phyloP scores from a whole-genome alignment of 805 yeast species.

The Yamadazyma ubonensis region DNA sequence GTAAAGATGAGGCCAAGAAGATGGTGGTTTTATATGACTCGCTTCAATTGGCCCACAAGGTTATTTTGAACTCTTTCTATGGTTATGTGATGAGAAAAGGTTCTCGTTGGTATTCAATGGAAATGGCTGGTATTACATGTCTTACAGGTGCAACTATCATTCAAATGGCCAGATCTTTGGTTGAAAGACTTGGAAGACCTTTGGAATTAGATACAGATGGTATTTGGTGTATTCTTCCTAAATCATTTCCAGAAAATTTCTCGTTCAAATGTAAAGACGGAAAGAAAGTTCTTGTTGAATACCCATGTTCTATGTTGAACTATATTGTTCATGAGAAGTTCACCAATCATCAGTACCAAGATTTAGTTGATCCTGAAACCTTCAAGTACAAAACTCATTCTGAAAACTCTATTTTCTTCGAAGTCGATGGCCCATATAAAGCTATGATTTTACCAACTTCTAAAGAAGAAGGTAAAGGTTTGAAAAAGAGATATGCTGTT shows the following conservation, averaged over 20 bases:
- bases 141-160: constrained; percentile 96
- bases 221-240: constrained; percentile 97
- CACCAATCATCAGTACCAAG: constrained; percentile 94
- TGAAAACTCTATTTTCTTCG: constrained; percentile 95
- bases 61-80: constrained; percentile 91
- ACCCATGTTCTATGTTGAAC: constrained; percentile 95
- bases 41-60: constrained; percentile 93
- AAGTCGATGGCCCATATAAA: constrained; percentile 97
- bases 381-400: constrained; percentile 73
- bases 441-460: constrained; percentile 98
- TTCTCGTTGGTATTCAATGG: constrained; percentile 99
- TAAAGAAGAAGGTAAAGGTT: constrained; percentile 94
- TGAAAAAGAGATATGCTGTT: constrained; percentile 95
- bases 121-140: constrained; percentile 99
- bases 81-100: constrained; percentile 99
- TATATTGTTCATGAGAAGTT: constrained; percentile 87
- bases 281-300: constrained; percentile 71
- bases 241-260: constrained; percentile 88
- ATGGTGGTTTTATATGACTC: constrained; percentile 94
- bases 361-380: constrained; percentile 65
- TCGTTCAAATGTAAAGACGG: constrained; percentile 72
- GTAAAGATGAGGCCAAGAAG: constrained; percentile 85
- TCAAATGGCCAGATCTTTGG: constrained; percentile 92
- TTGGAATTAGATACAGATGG: constrained; percentile 98
- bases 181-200: constrained; percentile 92